A percentile compares a stretch with the other conserved stretches of the same genome.
Evolutionary conservation across 164 flowering plant species (phyloP).

Genomic region (Macadamia tetraphylla): DNA sequence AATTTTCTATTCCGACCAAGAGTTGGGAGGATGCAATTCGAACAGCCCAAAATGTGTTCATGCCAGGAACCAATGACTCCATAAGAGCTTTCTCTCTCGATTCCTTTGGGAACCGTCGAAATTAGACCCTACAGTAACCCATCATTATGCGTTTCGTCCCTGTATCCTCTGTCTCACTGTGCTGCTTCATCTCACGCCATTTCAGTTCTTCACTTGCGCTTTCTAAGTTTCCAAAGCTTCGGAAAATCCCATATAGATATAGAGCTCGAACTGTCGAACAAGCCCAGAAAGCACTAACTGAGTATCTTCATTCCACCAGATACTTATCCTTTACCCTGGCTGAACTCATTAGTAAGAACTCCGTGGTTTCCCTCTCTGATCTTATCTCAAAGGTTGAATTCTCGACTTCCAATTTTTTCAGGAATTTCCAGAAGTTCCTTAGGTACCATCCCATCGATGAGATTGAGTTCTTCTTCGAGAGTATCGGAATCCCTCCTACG

Average conservation of each 20-base stretch:
- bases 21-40: too few species aligned
- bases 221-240: slow-evolving; percentile 19
- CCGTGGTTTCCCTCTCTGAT: slow-evolving; percentile 28
- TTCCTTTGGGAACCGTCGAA: background rate
- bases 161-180: background rate
- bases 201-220: slow-evolving; percentile 16
- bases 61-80: too few species aligned
- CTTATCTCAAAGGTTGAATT: slow-evolving; percentile 33
- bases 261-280: slow-evolving; percentile 27
- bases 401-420: slow-evolving; percentile 23
- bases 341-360: slow-evolving; percentile 51
- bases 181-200: slow-evolving; percentile 18
- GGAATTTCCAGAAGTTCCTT: slow-evolving; percentile 34
- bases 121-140: background rate
- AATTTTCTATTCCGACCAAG: too few species aligned
- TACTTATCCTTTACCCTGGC: slow-evolving; percentile 48
- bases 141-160: slow-evolving; percentile 6
- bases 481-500: slow-evolving; percentile 44
- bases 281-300: slow-evolving; percentile 54
- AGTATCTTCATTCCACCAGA: slow-evolving; percentile 63
- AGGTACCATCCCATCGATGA: slow-evolving; percentile 70
- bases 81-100: too few species aligned
- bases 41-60: too few species aligned
- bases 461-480: slow-evolving; percentile 60
- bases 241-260: slow-evolving; percentile 25